A percentile compares a stretch with the other conserved stretches of the same genome.
These are phyloP conservation scores for Leccinum sublutescens DNA, from an alignment of 768 basidiomycete genomes.

Conservation along the genomic window DNA sequence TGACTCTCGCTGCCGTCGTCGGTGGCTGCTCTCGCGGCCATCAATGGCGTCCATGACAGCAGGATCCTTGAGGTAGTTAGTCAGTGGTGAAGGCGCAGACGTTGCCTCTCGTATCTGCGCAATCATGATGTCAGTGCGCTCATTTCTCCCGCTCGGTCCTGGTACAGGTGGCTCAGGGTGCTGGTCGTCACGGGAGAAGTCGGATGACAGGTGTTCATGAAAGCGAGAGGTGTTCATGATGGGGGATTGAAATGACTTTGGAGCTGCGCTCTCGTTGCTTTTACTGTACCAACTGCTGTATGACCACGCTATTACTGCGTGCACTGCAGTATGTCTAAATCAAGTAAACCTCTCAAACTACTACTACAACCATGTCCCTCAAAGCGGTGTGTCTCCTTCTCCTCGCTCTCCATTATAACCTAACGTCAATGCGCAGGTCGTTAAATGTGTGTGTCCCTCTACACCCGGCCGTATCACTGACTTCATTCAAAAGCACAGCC, in stretches of 20 bases:
- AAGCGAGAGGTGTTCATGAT: constrained; percentile 31
- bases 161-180: constrained; percentile 7
- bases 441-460: constrained; percentile 50
- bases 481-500: constrained; percentile 43
- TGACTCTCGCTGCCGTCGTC: constrained; percentile 31
- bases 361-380: constrained; percentile 54
- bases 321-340: too few species aligned
- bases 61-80: constrained; percentile 45
- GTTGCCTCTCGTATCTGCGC: constrained; percentile 44
- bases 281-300: constrained; percentile 11
- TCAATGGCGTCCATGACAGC: constrained; percentile 37
- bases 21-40: constrained; percentile 26
- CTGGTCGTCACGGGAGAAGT: constrained; percentile 13
- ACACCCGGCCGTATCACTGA: constrained; percentile 12
- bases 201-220: constrained; percentile 30
- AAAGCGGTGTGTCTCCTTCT: constrained; percentile 59
- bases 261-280: constrained; percentile 9
- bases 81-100: constrained; percentile 44
- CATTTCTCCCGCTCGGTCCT: background rate
- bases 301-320: too few species aligned
- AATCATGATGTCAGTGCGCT: constrained; percentile 33
- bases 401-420: background rate
- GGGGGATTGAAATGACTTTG: constrained; percentile 2
- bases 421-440: constrained; percentile 38
- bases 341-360: background rate